Conservation (phyloP, 164 flowering plant genomes). For the Vitis riparia region DNA sequence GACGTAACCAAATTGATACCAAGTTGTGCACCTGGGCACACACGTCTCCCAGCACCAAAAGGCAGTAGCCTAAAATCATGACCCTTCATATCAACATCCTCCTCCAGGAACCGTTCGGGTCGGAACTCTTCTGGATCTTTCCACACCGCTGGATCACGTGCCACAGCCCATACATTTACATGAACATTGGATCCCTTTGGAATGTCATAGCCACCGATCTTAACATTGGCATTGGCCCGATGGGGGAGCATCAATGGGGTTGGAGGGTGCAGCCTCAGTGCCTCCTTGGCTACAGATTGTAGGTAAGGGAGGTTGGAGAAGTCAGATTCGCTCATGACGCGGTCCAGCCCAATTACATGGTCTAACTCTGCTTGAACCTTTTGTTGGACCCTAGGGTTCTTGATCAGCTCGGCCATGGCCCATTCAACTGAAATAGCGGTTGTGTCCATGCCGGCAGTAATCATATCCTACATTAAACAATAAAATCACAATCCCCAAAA, state of each 20-base stretch:
- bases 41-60: slow-evolving; percentile 47
- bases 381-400: slow-evolving; percentile 41
- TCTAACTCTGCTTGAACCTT: slow-evolving; percentile 49
- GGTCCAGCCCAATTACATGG: slow-evolving; percentile 31
- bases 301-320: slow-evolving; percentile 41
- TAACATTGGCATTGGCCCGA: slow-evolving; percentile 35
- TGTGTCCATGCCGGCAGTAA: slow-evolving; percentile 53
- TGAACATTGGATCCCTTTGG: slow-evolving; percentile 45
- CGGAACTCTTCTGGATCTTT: slow-evolving; percentile 37
- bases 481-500: too few relatives aligned
- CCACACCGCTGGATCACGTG: slow-evolving; percentile 45
- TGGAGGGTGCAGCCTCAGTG: slow-evolving; percentile 43
- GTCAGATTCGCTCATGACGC: slow-evolving; percentile 36
- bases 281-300: slow-evolving; percentile 39
- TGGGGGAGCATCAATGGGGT: slow-evolving; percentile 51
- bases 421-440: slow-evolving; percentile 42
- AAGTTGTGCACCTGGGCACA: slow-evolving; percentile 50
- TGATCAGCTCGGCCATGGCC: slow-evolving; percentile 44
- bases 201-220: slow-evolving; percentile 45
- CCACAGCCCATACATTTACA: slow-evolving; percentile 52
- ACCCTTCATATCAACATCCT: slow-evolving; percentile 49
- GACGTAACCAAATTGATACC: slow-evolving; percentile 42
- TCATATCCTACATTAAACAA: slow-evolving; percentile 35
- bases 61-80: slow-evolving; percentile 44
- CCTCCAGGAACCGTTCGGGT: slow-evolving; percentile 44